These are phyloP conservation scores for Scopulariopsis brevicaulis DNA, from an alignment of 2,329 filamentous ascomycete species.

Conservation along the genomic window DNA sequence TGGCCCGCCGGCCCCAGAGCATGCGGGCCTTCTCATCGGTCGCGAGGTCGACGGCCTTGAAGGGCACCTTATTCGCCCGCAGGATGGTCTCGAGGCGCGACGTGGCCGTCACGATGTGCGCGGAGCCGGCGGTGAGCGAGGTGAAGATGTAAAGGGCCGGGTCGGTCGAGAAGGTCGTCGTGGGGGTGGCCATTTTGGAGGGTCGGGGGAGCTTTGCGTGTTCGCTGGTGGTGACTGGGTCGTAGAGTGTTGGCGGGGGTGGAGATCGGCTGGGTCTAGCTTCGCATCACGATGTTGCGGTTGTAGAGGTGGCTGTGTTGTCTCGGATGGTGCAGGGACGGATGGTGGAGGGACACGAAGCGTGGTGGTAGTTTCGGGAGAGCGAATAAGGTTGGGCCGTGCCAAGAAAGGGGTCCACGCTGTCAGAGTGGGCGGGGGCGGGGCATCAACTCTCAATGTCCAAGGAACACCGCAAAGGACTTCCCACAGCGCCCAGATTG, in stretches of 20 bases:
- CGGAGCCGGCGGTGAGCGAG: conserved; percentile 88
- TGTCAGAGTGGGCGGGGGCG: neutral
- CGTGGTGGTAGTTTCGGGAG: neutral
- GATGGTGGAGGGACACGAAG: neutral
- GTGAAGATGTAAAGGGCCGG: conserved; percentile 87
- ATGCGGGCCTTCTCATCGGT: conserved; percentile 81
- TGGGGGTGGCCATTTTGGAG: neutral
- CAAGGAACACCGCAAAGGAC: too few species aligned
- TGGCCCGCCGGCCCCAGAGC: conserved; percentile 76
- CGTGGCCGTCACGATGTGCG: conserved; percentile 91
- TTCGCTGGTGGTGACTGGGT: neutral
- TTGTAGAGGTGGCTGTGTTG: neutral
- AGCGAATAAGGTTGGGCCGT: neutral
- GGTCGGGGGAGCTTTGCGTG: neutral
- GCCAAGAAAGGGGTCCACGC: neutral
- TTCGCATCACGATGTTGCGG: neutral
- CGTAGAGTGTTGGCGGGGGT: neutral
- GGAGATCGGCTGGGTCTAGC: neutral
- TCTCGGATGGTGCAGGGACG: neutral
- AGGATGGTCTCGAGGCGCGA: conserved; percentile 94
- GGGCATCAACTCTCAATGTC: neutral
- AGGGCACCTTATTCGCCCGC: conserved; percentile 86
- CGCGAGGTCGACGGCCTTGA: conserved; percentile 83
- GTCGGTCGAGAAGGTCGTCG: conserved; percentile 41
- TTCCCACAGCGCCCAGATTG: too few species aligned